Percentiles rank a stretch among this genome's conserved stretches.
Evolutionary conservation across 305 asterid genomes (phyloP).

Genomic region (Plantago coronopus): DNA sequence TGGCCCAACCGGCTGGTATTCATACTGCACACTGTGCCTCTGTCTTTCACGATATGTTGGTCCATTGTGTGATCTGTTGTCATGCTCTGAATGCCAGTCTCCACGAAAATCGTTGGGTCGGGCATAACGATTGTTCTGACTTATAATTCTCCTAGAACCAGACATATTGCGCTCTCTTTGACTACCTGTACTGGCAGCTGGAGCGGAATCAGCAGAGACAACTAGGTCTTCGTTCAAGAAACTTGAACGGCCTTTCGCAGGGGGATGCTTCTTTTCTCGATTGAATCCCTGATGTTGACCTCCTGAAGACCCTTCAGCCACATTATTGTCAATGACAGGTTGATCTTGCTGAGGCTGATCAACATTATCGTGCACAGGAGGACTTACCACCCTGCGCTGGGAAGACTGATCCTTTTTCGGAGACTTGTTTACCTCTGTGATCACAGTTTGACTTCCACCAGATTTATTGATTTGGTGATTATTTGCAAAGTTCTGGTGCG

Average conservation of each 20-base stretch:
- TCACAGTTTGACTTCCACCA: slow-evolving; percentile 33
- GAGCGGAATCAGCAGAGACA: slow-evolving; percentile 37
- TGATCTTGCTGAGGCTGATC: slow-evolving; percentile 32
- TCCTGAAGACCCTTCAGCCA: slow-evolving; percentile 28
- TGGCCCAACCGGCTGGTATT: slow-evolving; percentile 83
- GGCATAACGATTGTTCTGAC: slow-evolving; percentile 46
- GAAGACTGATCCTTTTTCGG: slow-evolving; percentile 49
- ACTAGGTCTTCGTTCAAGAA: slow-evolving; percentile 49
- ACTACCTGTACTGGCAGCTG: slow-evolving; percentile 28
- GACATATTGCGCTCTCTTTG: slow-evolving; percentile 39
- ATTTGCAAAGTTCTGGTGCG: slow-evolving; percentile 36
- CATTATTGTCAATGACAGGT: slow-evolving; percentile 35
- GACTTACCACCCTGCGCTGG: slow-evolving; percentile 31
- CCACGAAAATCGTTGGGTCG: slow-evolving; percentile 60
- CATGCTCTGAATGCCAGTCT: slow-evolving; percentile 52
- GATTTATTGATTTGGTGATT: slow-evolving; percentile 41
- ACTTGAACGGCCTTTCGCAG: slow-evolving; percentile 44
- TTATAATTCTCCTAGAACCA: slow-evolving; percentile 48
- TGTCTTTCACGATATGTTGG: slow-evolving; percentile 54
- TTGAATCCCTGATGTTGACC: slow-evolving; percentile 39
- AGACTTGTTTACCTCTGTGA: slow-evolving; percentile 33
- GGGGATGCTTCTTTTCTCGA: slow-evolving; percentile 48
- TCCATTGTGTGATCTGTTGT: slow-evolving; percentile 34
- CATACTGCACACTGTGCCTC: slow-evolving; percentile 55
- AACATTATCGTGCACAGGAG: slow-evolving; percentile 24